Conservation (phyloP, 768 basidiomycete genomes). For the Serendipita sp. region DNA sequence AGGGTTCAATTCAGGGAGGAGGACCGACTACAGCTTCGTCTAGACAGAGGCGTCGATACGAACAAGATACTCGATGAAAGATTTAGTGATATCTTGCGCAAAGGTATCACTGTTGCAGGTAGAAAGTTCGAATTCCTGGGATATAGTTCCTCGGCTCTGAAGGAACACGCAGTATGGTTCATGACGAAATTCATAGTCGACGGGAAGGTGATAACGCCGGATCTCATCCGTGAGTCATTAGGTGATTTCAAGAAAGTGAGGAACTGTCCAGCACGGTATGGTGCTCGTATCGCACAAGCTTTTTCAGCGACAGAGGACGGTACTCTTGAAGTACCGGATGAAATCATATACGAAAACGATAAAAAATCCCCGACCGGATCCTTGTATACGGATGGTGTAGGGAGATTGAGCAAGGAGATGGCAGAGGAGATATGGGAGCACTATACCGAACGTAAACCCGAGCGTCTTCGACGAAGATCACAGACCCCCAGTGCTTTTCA, state of each 20-base stretch:
- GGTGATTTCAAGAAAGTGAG: conserved; percentile 49
- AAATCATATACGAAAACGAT: conserved; percentile 54
- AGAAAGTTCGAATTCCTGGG: conserved; percentile 64
- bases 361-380: conserved; percentile 26
- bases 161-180: conserved; percentile 75
- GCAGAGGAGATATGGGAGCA: conserved; percentile 43
- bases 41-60: conserved; percentile 52
- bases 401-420: conserved; percentile 52
- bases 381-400: conserved; percentile 62
- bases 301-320: conserved; percentile 72
- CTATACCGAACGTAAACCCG: background rate
- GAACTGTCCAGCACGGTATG: conserved; percentile 56
- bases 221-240: conserved; percentile 41
- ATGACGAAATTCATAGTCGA: conserved; percentile 42
- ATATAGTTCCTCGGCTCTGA: conserved; percentile 51
- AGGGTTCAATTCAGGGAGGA: conserved; percentile 79
- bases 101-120: conserved; percentile 56
- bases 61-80: conserved; percentile 37
- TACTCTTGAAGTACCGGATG: conserved; percentile 32
- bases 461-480: background rate
- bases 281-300: conserved; percentile 68
- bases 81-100: conserved; percentile 40
- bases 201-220: conserved; percentile 34
- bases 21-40: conserved; percentile 55
- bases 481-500: conserved; percentile 35